Conservation (phyloP, 192 early-diverging fungal genomes). For the Coemansia sp. region DNA sequence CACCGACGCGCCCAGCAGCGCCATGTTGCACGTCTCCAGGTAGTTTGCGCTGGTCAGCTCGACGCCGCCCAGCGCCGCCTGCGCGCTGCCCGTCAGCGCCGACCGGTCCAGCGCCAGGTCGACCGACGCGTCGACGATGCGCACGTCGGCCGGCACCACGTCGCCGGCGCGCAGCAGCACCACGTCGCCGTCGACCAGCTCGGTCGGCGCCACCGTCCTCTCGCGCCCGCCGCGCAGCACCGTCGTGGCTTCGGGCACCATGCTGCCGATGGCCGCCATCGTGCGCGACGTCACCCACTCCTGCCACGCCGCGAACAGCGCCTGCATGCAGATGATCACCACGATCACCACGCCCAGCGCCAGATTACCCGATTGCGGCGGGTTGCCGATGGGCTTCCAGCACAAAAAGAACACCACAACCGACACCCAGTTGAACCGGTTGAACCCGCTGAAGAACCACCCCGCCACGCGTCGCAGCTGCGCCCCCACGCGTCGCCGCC, state of each 20-base stretch:
- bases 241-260: constrained; percentile 60
- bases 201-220: constrained; percentile 49
- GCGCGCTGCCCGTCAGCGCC: constrained; percentile 73
- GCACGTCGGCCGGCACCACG: constrained; percentile 75
- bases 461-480: constrained; percentile 2
- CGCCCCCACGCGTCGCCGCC: constrained; percentile 6
- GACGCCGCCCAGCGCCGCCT: constrained; percentile 61
- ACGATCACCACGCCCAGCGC: constrained; percentile 60
- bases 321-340: constrained; percentile 65
- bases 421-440: constrained; percentile 65
- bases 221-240: constrained; percentile 69
- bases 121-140: constrained; percentile 58
- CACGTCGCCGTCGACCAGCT: constrained; percentile 75
- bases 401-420: constrained; percentile 63
- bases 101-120: constrained; percentile 80
- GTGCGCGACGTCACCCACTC: constrained; percentile 66
- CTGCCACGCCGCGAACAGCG: constrained; percentile 67
- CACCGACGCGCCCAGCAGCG: constrained; percentile 69
- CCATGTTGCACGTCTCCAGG: constrained; percentile 80
- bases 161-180: constrained; percentile 64
- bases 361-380: constrained; percentile 57
- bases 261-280: constrained; percentile 70
- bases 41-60: constrained; percentile 68
- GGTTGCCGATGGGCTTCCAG: constrained; percentile 61
- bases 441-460: constrained; percentile 70